Conservation (phyloP, 345 rosid genomes). For the Gossypioides kirkii region DNA sequence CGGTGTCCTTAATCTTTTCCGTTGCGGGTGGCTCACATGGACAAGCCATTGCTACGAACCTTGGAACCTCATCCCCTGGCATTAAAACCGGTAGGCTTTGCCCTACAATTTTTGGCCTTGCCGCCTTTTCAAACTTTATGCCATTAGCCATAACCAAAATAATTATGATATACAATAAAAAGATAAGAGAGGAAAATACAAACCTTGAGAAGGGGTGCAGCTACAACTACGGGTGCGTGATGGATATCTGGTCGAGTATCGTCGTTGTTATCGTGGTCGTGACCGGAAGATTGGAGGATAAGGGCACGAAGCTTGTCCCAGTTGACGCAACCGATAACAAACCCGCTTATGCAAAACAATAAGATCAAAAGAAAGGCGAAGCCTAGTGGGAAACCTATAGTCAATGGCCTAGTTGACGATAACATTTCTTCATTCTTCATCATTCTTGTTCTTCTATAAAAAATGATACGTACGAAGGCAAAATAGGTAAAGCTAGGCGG, state of each 20-base stretch:
- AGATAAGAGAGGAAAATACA: not conserved
- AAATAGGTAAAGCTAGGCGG: not conserved
- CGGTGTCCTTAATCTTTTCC: conserved; percentile 11
- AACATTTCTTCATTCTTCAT: conserved; percentile 3
- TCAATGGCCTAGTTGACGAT: conserved; percentile 19
- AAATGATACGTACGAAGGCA: not conserved
- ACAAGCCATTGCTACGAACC: conserved; percentile 40
- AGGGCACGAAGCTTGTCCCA: conserved; percentile 29
- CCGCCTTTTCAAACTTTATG: not conserved
- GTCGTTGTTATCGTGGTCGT: not conserved
- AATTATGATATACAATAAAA: not conserved
- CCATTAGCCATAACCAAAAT: not conserved
- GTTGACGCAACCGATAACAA: conserved; percentile 30
- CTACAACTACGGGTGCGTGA: not conserved
- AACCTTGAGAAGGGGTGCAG: not conserved
- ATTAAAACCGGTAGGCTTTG: conserved; percentile 33
- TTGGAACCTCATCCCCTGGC: conserved; percentile 48
- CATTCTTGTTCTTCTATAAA: not conserved
- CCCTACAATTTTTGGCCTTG: conserved; percentile 9
- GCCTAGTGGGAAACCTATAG: conserved; percentile 36
- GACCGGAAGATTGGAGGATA: conserved; percentile 4
- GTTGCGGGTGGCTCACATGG: conserved; percentile 20
- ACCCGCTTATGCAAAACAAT: conserved; percentile 24
- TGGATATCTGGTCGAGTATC: not conserved
- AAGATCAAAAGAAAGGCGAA: conserved; percentile 27